Evolutionary conservation across 1,284 basidiomycete genomes (phyloP).

Genomic region (Taiwanofungus camphoratus): DNA sequence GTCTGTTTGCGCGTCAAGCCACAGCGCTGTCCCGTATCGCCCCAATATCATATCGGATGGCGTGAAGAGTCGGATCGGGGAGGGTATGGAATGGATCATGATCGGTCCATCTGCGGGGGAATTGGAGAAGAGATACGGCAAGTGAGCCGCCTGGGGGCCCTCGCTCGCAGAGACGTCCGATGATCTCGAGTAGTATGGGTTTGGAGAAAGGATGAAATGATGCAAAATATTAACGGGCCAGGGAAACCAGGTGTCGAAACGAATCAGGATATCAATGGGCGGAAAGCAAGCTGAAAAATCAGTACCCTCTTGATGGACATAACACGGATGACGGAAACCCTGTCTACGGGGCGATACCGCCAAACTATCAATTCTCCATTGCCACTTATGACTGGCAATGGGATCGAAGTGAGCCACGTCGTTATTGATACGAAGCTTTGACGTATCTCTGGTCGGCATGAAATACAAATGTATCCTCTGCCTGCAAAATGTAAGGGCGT

Average conservation of each 20-base stretch:
- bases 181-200: slow-evolving; percentile 30
- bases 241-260: slow-evolving; percentile 54
- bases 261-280: slow-evolving; percentile 47
- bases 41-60: slow-evolving; percentile 50
- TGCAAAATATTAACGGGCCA: slow-evolving; percentile 67
- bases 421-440: slow-evolving; percentile 5
- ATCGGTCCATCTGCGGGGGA: slow-evolving; percentile 8
- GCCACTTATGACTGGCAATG: slow-evolving; percentile 41
- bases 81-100: slow-evolving; percentile 40
- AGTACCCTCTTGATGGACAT: neutral
- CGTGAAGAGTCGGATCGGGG: slow-evolving; percentile 54
- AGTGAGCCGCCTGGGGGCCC: slow-evolving; percentile 11
- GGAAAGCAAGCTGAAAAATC: slow-evolving; percentile 14
- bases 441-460: slow-evolving; percentile 5
- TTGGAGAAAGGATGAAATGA: slow-evolving; percentile 47
- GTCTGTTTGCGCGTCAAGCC: slow-evolving; percentile 56
- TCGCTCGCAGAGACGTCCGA: slow-evolving; percentile 19
- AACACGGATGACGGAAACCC: slow-evolving; percentile 6
- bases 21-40: slow-evolving; percentile 54
- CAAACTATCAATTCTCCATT: slow-evolving; percentile 50
- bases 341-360: slow-evolving; percentile 27
- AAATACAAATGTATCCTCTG: slow-evolving; percentile 25
- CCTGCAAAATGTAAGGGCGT: slow-evolving; percentile 25
- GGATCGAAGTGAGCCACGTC: slow-evolving; percentile 32
- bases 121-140: slow-evolving; percentile 35